A percentile compares a stretch with the other conserved stretches of the same genome.
These are phyloP conservation scores for Entamoeba invadens DNA, from an alignment of 208 protist genomes.

Conservation along the genomic window DNA sequence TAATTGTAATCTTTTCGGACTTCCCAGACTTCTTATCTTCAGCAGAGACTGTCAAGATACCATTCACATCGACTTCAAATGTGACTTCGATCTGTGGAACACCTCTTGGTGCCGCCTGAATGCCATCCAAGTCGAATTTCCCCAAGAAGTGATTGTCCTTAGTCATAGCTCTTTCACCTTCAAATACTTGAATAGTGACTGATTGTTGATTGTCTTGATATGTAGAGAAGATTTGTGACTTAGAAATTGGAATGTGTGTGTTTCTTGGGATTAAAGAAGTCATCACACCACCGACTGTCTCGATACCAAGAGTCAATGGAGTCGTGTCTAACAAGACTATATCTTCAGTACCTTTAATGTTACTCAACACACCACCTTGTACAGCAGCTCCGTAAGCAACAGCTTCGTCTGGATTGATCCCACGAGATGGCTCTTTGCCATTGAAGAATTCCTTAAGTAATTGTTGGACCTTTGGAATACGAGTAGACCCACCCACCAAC, in stretches of 20 bases:
- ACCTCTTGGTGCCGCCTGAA: background rate
- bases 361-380: background rate
- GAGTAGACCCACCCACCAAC: slow-evolving; percentile 7
- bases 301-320: background rate
- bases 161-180: background rate
- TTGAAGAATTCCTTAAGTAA: slow-evolving; percentile 3
- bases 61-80: background rate
- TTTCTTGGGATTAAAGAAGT: background rate
- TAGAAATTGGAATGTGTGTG: background rate
- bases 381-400: background rate
- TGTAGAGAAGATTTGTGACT: background rate
- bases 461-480: background rate
- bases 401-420: background rate
- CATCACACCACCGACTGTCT: background rate
- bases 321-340: slow-evolving; percentile 83
- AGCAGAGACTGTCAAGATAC: background rate
- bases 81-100: background rate
- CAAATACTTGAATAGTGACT: background rate
- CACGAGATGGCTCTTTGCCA: slow-evolving; percentile 28
- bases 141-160: background rate
- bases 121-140: background rate
- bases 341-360: slow-evolving; percentile 29
- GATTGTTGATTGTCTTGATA: background rate
- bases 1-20: background rate
- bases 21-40: background rate